Evolutionary conservation across 1,284 basidiomycete genomes (phyloP).

Genomic region (Trichosporon sp.): DNA sequence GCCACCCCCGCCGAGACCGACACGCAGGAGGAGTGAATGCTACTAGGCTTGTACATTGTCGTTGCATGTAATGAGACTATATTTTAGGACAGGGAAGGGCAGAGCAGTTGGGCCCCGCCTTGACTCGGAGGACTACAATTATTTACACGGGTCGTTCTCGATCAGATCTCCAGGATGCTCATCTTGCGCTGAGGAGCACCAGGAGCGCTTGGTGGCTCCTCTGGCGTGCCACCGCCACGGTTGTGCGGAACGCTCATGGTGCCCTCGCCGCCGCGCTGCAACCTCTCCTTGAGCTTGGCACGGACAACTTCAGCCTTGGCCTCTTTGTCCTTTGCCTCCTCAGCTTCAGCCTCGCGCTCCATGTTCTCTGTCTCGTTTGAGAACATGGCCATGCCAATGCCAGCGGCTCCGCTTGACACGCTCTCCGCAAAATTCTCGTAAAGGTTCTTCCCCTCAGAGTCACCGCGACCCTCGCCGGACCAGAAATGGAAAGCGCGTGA

Average conservation of each 20-base stretch:
- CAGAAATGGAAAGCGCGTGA: conserved; percentile 89
- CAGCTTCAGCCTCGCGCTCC: conserved; percentile 51
- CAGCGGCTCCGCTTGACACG: conserved; percentile 33
- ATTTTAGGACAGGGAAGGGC: neutral
- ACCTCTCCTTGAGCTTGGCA: conserved; percentile 31
- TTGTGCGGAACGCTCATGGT: conserved; percentile 36
- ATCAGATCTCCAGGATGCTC: conserved; percentile 14
- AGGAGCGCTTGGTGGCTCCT: conserved; percentile 23
- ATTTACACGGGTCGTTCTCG: neutral
- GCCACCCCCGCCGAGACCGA: neutral
- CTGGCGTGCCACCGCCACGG: conserved; percentile 30
- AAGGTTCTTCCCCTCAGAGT: conserved; percentile 52
- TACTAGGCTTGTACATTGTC: conserved; percentile 3
- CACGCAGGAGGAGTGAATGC: neutral
- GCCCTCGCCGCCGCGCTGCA: conserved; percentile 36
- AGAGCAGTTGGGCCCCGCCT: neutral
- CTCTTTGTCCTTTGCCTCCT: conserved; percentile 50
- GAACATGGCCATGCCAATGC: conserved; percentile 46
- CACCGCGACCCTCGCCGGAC: conserved; percentile 59
- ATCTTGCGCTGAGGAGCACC: conserved; percentile 17
- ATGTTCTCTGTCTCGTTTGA: conserved; percentile 51
- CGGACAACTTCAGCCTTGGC: conserved; percentile 37
- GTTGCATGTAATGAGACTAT: conserved; percentile 17
- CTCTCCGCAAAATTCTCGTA: conserved; percentile 59
- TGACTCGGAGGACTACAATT: conserved; percentile 12